These are phyloP conservation scores for Ogataea glucozyma DNA, from an alignment of 805 yeast genomes.

Conservation along the genomic window DNA sequence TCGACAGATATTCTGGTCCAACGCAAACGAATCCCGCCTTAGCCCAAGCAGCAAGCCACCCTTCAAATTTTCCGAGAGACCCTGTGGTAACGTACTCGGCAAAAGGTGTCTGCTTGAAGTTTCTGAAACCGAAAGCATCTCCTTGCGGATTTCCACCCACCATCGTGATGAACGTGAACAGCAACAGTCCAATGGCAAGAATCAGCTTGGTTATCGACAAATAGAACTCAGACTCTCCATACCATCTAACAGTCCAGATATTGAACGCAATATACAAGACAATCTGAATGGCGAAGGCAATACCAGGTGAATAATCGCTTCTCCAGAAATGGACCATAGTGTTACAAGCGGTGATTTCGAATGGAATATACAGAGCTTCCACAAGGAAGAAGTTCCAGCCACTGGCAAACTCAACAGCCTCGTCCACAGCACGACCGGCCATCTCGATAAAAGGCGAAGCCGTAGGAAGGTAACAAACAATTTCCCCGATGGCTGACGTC, in stretches of 20 bases:
- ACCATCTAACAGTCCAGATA: slow-evolving; percentile 48
- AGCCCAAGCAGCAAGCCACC: slow-evolving; percentile 41
- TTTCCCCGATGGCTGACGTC: slow-evolving; percentile 39
- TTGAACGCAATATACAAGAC: slow-evolving; percentile 44
- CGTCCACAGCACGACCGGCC: slow-evolving; percentile 42
- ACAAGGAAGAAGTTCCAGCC: slow-evolving; percentile 43
- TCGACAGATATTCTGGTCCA: slow-evolving; percentile 47
- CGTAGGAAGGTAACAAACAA: slow-evolving; percentile 40
- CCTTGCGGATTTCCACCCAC: slow-evolving; percentile 56
- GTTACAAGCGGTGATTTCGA: slow-evolving; percentile 50
- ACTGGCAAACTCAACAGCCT: slow-evolving; percentile 37
- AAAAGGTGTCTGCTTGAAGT: slow-evolving; percentile 44
- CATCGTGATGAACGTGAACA: slow-evolving; percentile 54
- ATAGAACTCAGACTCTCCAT: slow-evolving; percentile 55
- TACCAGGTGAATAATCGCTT: slow-evolving; percentile 49
- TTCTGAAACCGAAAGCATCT: slow-evolving; percentile 50
- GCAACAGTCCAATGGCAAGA: slow-evolving; percentile 47
- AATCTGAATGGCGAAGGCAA: slow-evolving; percentile 45
- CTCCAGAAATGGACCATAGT: slow-evolving; percentile 57
- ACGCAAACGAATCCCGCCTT: slow-evolving; percentile 43
- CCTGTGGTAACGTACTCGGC: slow-evolving; percentile 42
- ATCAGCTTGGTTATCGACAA: slow-evolving; percentile 47
- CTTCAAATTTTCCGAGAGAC: slow-evolving; percentile 41
- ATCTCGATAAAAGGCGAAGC: slow-evolving; percentile 40
- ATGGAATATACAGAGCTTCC: slow-evolving; percentile 48